phyloP scores from a whole-genome alignment of 2,329 filamentous ascomycete species.

The Colletotrichum sp. region DNA sequence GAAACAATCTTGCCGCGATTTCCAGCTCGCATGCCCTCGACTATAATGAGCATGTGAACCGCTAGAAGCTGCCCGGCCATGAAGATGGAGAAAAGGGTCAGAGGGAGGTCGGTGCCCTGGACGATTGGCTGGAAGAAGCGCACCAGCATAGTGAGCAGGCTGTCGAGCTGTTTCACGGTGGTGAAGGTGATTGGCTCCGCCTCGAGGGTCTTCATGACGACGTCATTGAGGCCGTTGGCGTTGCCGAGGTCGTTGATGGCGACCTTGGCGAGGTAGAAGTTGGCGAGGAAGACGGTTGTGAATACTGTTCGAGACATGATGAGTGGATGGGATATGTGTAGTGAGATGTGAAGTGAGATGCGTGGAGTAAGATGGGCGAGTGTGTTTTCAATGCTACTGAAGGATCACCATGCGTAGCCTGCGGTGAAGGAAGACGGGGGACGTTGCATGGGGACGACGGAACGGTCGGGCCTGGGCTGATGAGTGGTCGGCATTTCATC shows the following conservation, averaged over 20 bases:
- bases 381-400: background rate
- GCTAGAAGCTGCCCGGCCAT: constrained; percentile 24
- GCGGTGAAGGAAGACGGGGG: too few species aligned
- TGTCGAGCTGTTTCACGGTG: constrained; percentile 21
- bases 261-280: constrained; percentile 10
- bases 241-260: constrained; percentile 3
- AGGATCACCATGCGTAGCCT: background rate
- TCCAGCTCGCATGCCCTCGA: constrained; percentile 23
- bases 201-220: background rate
- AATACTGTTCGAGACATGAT: background rate
- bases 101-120: constrained; percentile 5
- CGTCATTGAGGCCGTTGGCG: background rate
- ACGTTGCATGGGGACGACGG: background rate
- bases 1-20: constrained; percentile 23
- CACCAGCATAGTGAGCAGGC: constrained; percentile 19
- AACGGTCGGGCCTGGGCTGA: background rate
- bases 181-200: constrained; percentile 19
- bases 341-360: background rate
- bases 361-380: background rate
- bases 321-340: background rate
- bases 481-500: background rate
- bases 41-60: constrained; percentile 20
- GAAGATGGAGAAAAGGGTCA: constrained; percentile 23
- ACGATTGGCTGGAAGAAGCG: constrained; percentile 22
- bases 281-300: background rate